Evolutionary conservation across 768 basidiomycete genomes (phyloP).

Genomic region (Phallus indusiatus): DNA sequence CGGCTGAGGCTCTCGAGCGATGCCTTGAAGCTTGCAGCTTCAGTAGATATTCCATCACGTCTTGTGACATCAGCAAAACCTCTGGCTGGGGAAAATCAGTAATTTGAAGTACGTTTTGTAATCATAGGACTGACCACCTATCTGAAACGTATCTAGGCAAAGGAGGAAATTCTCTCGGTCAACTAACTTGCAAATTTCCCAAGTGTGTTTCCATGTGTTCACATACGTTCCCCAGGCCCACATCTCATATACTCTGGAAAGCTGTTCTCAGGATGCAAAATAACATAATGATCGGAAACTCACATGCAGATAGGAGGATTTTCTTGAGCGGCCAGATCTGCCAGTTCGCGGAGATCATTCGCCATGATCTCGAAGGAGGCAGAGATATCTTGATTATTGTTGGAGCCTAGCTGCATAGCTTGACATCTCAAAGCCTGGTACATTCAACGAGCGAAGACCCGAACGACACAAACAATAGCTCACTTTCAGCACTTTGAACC

Average conservation of each 20-base stretch:
- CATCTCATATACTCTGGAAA: constrained; percentile 23
- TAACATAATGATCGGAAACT: not conserved
- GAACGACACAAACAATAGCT: not conserved
- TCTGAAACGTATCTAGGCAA: constrained; percentile 25
- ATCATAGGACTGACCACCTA: constrained; percentile 15
- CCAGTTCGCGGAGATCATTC: constrained; percentile 19
- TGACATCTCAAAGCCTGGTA: constrained; percentile 18
- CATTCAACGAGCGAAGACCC: not conserved
- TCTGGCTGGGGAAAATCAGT: constrained; percentile 14
- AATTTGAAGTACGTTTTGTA: not conserved
- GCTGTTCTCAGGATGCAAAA: not conserved
- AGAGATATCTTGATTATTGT: constrained; percentile 17
- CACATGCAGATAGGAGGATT: constrained; percentile 21
- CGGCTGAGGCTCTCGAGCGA: constrained; percentile 16
- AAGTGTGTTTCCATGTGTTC: constrained; percentile 25
- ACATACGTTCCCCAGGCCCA: constrained; percentile 25
- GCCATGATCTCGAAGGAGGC: constrained; percentile 20
- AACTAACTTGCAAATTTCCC: constrained; percentile 22
- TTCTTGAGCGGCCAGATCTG: constrained; percentile 18
- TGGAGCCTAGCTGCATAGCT: constrained; percentile 23
- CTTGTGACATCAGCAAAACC: constrained; percentile 19
- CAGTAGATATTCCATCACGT: constrained; percentile 8
- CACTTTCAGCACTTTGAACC: constrained; percentile 20
- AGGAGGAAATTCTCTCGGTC: constrained; percentile 22
- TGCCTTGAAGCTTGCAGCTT: constrained; percentile 7